A percentile compares a stretch with the other conserved stretches of the same genome.
These are phyloP conservation scores for Phytophthora rubi DNA, from an alignment of 352 stramenopile genomes.

Conservation along the genomic window DNA sequence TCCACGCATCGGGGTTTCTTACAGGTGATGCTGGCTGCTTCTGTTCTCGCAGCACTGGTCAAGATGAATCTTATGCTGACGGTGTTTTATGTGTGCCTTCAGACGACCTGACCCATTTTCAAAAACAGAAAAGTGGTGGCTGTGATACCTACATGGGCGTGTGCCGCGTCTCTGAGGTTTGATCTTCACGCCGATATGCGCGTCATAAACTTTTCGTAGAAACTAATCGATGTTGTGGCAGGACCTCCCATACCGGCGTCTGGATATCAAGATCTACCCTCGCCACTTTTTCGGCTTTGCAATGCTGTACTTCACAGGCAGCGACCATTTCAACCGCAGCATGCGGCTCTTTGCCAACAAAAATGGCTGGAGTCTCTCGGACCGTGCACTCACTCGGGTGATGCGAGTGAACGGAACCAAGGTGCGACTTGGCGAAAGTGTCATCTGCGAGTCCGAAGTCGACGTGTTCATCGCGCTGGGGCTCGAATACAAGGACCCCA, in stretches of 20 bases:
- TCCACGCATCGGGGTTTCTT: slow-evolving; percentile 72
- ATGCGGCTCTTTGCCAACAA: slow-evolving; percentile 85
- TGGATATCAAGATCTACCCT: slow-evolving; percentile 91
- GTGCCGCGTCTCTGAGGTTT: slow-evolving; percentile 67
- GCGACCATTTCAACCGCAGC: slow-evolving; percentile 91
- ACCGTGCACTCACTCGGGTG: slow-evolving; percentile 70
- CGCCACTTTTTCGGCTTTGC: slow-evolving; percentile 82
- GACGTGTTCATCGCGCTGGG: slow-evolving; percentile 88
- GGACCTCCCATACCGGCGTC: slow-evolving; percentile 61
- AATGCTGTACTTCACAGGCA: slow-evolving; percentile 92
- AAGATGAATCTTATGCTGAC: slow-evolving; percentile 2
- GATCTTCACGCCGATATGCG: not conserved
- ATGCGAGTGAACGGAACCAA: slow-evolving; percentile 64
- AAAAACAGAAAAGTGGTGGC: slow-evolving; percentile 55
- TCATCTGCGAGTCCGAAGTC: slow-evolving; percentile 80
- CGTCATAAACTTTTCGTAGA: not conserved
- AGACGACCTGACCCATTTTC: slow-evolving; percentile 78
- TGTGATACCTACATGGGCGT: slow-evolving; percentile 91
- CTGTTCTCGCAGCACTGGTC: not conserved
- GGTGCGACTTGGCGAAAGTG: slow-evolving; percentile 66
- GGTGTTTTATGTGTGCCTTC: not conserved
- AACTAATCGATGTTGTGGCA: slow-evolving; percentile 24
- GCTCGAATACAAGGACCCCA: slow-evolving; percentile 85
- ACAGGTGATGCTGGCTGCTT: slow-evolving; percentile 42
- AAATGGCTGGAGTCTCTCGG: slow-evolving; percentile 80